These are phyloP conservation scores for Russula sp. DNA, from an alignment of 768 basidiomycete genomes.

Conservation along the genomic window DNA sequence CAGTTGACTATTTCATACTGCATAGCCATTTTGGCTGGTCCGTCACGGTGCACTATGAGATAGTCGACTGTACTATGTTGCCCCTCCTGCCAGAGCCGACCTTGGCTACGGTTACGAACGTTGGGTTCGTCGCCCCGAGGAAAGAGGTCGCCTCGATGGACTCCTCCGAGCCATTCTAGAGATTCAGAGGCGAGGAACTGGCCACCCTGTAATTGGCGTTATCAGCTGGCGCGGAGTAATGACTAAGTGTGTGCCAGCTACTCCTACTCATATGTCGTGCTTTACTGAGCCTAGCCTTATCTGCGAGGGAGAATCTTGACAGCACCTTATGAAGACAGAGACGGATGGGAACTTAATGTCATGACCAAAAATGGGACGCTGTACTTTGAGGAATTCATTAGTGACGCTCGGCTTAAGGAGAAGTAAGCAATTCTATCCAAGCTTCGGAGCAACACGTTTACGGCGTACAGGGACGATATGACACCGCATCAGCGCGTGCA, in stretches of 20 bases:
- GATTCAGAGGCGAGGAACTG: constrained; percentile 35
- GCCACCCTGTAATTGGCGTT: constrained; percentile 44
- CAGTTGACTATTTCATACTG: too few species aligned
- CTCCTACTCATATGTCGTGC: constrained; percentile 11
- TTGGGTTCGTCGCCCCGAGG: constrained; percentile 64
- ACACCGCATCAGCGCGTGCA: constrained; percentile 56
- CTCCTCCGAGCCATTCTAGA: constrained; percentile 53
- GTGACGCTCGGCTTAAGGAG: constrained; percentile 50
- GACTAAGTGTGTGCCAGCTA: constrained; percentile 56
- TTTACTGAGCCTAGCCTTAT: constrained; percentile 17
- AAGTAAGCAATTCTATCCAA: constrained; percentile 45
- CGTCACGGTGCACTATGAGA: too few species aligned
- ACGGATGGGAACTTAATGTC: constrained; percentile 76
- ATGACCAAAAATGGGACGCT: constrained; percentile 68
- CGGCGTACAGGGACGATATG: constrained; percentile 51
- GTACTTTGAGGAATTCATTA: constrained; percentile 69
- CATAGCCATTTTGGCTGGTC: too few species aligned
- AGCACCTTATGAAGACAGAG: constrained; percentile 76
- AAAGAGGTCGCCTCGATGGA: constrained; percentile 59
- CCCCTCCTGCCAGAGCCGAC: constrained; percentile 60
- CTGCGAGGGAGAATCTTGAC: constrained; percentile 63
- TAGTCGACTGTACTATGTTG: constrained; percentile 65
- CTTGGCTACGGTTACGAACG: constrained; percentile 66
- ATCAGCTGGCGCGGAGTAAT: constrained; percentile 78
- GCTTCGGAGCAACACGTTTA: background rate